Base-by-base conservation (phyloP, 2,329 filamentous ascomycete genomes). In the Monosporascus ibericus region DNA sequence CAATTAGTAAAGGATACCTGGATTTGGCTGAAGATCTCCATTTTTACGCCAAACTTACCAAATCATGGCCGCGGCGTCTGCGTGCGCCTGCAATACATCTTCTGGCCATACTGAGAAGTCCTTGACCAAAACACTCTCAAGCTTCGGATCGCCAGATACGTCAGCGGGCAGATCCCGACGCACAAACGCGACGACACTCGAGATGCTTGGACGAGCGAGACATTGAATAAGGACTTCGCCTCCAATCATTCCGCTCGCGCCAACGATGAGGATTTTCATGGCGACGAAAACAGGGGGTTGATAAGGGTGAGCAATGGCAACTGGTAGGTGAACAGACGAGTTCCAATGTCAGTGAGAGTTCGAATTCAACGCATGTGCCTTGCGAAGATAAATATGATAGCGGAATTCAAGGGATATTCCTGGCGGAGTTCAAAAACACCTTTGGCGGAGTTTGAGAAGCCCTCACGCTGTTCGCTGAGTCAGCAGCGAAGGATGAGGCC, bases 241-340 rank as follows among this genome's bases (percentile, higher is more conserved):
- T 47, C 69, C 69, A 44, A 71, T 69, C 5, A 56, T 61, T 1
- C 69, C 69, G 14, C 60, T 68, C 0, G 67, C 69, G 30, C 69
- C 69, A 15, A 61, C 59, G 17, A 71, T 60, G 39, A 71, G 67
- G 48, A 71, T 53, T 48, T 71, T 71, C 69, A 71, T 71, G 7
- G 40, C 47, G n/a, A 30, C 30, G 11, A 11, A 11, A 34, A 34
- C 14, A 34, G 9, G 3, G 9, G 9, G 11, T 34, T 34, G 11
- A 34, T 11, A 34, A 34, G 11, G 30, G 11, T 34, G 30, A 34
- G 30, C 5, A 11, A 34, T 14, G 30, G 30, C 30, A 5, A 34
- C 30, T 5, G 30, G 30, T 11, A 34, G 30, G 30, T 14, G 30
- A 34, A 34, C 30, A 34, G 11, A 34, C 9, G 11, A 9, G 11